Conservation (phyloP, 257 asterid species). For the Gentiana straminea region DNA sequence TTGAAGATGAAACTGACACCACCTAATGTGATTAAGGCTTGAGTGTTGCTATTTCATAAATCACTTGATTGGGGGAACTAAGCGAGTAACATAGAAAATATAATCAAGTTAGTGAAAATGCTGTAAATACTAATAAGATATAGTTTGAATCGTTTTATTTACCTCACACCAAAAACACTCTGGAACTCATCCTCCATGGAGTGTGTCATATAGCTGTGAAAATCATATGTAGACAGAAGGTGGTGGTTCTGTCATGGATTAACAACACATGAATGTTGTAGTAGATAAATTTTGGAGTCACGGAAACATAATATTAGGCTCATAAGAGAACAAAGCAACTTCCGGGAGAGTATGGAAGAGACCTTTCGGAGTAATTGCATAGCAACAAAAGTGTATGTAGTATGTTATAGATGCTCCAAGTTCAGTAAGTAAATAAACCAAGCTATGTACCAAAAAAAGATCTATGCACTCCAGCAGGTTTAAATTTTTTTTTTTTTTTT, state of each 20-base stretch:
- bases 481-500: too few species aligned
- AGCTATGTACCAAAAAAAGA: too few species aligned
- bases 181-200: slow-evolving; percentile 99
- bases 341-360: not conserved
- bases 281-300: not conserved
- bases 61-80: too few species aligned
- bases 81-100: too few species aligned
- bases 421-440: too few species aligned
- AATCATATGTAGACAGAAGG: slow-evolving; percentile 92
- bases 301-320: too few species aligned
- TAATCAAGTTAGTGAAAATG: not conserved
- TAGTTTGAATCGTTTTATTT: slow-evolving; percentile 6
- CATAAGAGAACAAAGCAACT: not conserved
- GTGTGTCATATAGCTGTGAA: slow-evolving; percentile 99
- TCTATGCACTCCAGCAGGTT: too few species aligned
- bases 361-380: not conserved
- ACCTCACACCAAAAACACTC: slow-evolving; percentile 97
- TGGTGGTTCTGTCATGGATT: slow-evolving; percentile 93
- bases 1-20: too few species aligned
- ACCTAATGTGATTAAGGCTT: too few species aligned
- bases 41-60: too few species aligned
- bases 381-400: not conserved
- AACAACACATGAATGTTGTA: slow-evolving; percentile 25
- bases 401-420: too few species aligned
- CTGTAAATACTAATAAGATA: not conserved